phyloP scores from a whole-genome alignment of 305 asterid species.

The Solanum chacoense region DNA sequence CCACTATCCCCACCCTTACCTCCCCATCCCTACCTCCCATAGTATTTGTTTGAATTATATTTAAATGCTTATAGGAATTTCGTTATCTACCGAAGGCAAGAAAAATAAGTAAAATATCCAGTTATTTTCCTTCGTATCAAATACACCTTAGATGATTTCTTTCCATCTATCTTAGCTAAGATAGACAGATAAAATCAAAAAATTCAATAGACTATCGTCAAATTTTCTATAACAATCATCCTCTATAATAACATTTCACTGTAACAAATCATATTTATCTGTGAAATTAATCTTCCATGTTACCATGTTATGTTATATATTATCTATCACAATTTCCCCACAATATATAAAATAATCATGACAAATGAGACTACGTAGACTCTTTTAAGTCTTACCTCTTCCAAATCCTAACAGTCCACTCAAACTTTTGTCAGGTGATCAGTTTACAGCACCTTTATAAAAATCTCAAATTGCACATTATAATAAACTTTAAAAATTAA shows the following conservation, averaged over 20 bases:
- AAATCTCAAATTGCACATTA: neutral
- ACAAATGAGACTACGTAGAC: neutral
- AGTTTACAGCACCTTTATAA: neutral
- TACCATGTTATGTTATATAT: too few species aligned
- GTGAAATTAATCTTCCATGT: too few species aligned
- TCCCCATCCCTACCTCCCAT: neutral
- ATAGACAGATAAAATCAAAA: accelerated
- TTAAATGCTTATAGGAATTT: too few species aligned
- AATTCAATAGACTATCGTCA: too few species aligned
- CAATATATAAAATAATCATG: too few species aligned
- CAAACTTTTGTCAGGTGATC: neutral
- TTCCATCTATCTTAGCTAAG: too few species aligned
- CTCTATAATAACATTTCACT: too few species aligned
- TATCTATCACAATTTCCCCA: neutral
- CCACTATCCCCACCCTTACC: neutral
- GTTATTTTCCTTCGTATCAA: neutral
- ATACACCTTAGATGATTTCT: too few species aligned
- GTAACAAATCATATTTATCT: too few species aligned
- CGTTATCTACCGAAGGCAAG: neutral
- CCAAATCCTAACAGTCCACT: neutral
- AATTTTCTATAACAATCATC: neutral
- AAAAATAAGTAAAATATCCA: neutral
- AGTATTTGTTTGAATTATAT: neutral
- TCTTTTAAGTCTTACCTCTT: neutral
- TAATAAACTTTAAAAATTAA: neutral